These are phyloP conservation scores for Brassica cretica DNA, from an alignment of 345 rosid species.

Conservation along the genomic window DNA sequence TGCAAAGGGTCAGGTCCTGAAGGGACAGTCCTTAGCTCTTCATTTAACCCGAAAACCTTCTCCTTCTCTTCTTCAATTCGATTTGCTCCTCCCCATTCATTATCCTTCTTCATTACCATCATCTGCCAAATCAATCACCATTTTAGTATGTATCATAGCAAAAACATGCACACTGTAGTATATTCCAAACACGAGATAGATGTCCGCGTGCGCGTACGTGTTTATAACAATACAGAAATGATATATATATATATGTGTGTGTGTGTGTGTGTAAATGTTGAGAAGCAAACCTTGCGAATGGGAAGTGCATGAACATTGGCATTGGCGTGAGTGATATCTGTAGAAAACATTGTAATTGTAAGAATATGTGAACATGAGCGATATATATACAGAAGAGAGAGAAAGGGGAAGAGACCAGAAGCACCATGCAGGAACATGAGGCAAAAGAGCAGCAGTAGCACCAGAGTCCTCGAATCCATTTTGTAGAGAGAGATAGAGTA, in stretches of 20 bases:
- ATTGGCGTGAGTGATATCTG: constrained; percentile 34
- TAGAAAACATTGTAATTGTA: not conserved
- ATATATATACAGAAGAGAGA: not conserved
- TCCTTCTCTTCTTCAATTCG: constrained; percentile 12
- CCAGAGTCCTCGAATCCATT: constrained; percentile 29
- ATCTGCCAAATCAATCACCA: constrained; percentile 34
- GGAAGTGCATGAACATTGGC: constrained; percentile 21
- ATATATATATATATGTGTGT: not conserved
- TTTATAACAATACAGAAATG: not conserved
- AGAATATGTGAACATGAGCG: not conserved
- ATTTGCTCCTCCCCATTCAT: not conserved
- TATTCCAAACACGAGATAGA: not conserved
- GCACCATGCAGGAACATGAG: constrained; percentile 38
- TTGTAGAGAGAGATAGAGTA: not conserved
- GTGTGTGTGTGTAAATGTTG: not conserved
- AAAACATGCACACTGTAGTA: not conserved
- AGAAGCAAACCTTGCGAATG: constrained; percentile 41
- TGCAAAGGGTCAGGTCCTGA: constrained; percentile 88
- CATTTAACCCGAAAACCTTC: constrained; percentile 7
- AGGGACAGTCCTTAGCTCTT: constrained; percentile 66
- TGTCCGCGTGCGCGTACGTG: not conserved
- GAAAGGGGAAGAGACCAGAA: constrained; percentile 41
- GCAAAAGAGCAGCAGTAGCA: constrained; percentile 38
- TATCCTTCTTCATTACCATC: constrained; percentile 18
- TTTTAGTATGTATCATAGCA: not conserved